Evolutionary conservation across 1,284 basidiomycete genomes (phyloP).

Genomic region (Tilletia caries): DNA sequence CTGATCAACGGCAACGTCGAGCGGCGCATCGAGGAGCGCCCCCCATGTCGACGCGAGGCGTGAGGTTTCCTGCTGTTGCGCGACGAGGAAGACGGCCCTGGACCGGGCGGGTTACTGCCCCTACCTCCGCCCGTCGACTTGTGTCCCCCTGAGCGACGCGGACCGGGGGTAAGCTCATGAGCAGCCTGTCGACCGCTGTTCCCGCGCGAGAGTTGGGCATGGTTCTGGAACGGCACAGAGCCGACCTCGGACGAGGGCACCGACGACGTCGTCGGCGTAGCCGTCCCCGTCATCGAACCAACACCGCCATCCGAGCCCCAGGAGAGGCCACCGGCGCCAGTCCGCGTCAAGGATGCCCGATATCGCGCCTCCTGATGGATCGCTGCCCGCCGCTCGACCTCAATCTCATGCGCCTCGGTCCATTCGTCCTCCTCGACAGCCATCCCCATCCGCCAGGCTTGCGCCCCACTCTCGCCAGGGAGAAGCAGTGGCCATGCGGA

Average conservation of each 20-base stretch:
- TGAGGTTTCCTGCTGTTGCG: neutral
- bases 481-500: neutral
- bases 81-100: neutral
- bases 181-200: neutral
- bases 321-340: too few species aligned
- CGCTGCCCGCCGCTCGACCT: neutral
- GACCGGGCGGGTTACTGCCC: neutral
- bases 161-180: too few species aligned
- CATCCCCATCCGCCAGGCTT: slow-evolving; percentile 3
- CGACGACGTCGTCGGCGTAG: slow-evolving; percentile 6
- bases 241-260: neutral
- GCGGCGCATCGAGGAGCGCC: neutral
- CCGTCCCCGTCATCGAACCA: neutral
- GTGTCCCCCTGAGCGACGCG: too few species aligned
- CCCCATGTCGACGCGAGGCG: slow-evolving; percentile 1
- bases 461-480: neutral
- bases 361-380: neutral
- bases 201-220: neutral
- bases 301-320: neutral
- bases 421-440: slow-evolving; percentile 8
- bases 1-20: slow-evolving; percentile 2
- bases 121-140: neutral
- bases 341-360: neutral
- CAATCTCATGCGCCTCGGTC: neutral
- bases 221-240: too few species aligned